phyloP scores from a whole-genome alignment of 495 filamentous ascomycete genomes.

The Podospora pseudoanserina region DNA sequence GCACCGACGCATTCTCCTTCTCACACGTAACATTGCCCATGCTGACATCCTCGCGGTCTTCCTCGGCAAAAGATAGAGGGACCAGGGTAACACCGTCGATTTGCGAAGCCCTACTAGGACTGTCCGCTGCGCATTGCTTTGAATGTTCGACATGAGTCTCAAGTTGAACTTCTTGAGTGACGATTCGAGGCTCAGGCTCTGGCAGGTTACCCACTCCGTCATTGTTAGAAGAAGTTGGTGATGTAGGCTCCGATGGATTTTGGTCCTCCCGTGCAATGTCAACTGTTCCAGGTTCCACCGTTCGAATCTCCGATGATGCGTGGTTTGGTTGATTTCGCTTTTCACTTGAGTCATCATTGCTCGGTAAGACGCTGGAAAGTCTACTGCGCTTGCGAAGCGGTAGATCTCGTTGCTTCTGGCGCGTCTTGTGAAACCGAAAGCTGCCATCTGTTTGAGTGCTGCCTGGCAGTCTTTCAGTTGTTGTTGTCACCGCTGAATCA shows the following conservation, averaged over 20 bases:
- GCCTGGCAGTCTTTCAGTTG: constrained; percentile 20
- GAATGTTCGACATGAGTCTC: not conserved
- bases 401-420: not conserved
- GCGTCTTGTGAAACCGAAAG: constrained; percentile 26
- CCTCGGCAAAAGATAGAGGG: not conserved
- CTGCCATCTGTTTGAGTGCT: constrained; percentile 29
- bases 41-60: constrained; percentile 1
- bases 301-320: not conserved
- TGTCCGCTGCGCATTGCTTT: not conserved
- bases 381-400: not conserved
- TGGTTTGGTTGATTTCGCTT: not conserved
- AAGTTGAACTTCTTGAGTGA: not conserved
- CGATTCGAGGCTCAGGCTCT: not conserved
- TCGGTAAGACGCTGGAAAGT: not conserved
- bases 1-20: not conserved
- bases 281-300: not conserved
- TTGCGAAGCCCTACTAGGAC: not conserved
- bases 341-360: not conserved
- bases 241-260: not conserved
- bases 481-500: not conserved
- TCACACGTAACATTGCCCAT: constrained; percentile 22
- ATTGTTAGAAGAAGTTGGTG: not conserved
- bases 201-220: not conserved
- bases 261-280: not conserved
- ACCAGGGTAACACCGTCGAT: constrained; percentile 1